Base-by-base conservation (phyloP, 352 stramenopile species). In the Peronospora destructor region DNA sequence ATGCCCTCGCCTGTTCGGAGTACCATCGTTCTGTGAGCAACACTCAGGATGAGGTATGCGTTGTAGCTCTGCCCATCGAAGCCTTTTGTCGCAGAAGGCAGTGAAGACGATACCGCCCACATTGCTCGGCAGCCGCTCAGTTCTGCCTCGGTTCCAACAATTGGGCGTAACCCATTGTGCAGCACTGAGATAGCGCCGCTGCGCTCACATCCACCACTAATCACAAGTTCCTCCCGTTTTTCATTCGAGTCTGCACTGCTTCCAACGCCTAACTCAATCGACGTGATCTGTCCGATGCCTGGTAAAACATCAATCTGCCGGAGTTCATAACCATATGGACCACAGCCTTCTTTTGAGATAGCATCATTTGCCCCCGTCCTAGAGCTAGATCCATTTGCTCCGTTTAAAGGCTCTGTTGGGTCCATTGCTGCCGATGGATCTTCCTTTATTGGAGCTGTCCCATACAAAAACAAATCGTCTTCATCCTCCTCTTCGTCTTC, bases 21-120 rank as follows among this genome's bases (percentile, higher is more conserved):
- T n/a, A 93, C 76, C 78, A 93, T 91, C 13, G 83, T 93, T 40
- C 76, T 62, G 39, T 88, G 81, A 5, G 71, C 80, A 35, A 93
- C 73, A 47, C 79, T 91, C 26, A 93, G 44, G 17, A 93, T 91
- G 2, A 93, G 52, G 35, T 90, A 93, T 16, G 80, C 77, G 35
- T 87, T 86, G 56, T 85, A 89, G 8, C 64, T 57, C 3, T 71
- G 62, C 5, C 66, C 71, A 49, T 87, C 78, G 9, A 56, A 48
- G 36, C 75, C 85, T 26, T 68, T 73, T 7, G 53, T 66, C 0
- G 66, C 54, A 8, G 53, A 73, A 12, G 73, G 65, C 6, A 86
- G 37, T 0, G 67, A 87, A 7, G 77, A 88, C 1, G 79, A 85
- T 2, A 94, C 78, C 0, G 83, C 89, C 83, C 83, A 94, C 75